These are phyloP conservation scores for Acanthamoeba divionensis DNA, from an alignment of 208 protist species.

Conservation along the genomic window DNA sequence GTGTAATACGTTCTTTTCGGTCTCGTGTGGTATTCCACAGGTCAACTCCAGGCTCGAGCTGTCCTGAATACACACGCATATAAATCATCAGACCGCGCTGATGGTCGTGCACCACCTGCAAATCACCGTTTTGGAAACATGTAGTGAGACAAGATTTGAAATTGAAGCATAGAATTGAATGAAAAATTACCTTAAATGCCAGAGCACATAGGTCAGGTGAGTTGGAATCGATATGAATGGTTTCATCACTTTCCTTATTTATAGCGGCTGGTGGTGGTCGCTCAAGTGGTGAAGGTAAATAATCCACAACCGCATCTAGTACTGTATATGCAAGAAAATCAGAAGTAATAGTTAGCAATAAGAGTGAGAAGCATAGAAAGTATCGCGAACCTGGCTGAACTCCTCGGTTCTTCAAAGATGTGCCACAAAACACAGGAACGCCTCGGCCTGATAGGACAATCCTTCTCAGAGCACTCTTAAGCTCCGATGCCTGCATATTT, in stretches of 20 bases:
- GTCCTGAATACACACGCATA: slow-evolving; percentile 89
- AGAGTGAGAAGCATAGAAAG: too few species aligned
- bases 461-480: slow-evolving; percentile 78
- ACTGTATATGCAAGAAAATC: slow-evolving; percentile 91
- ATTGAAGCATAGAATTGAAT: slow-evolving; percentile 57
- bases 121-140: background rate
- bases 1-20: slow-evolving; percentile 66
- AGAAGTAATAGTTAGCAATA: too few species aligned
- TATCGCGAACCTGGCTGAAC: slow-evolving; percentile 52
- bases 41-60: slow-evolving; percentile 76
- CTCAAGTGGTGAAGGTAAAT: slow-evolving; percentile 91
- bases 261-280: slow-evolving; percentile 61
- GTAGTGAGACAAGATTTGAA: background rate
- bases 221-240: background rate
- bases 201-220: slow-evolving; percentile 79
- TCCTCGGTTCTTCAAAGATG: slow-evolving; percentile 82
- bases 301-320: slow-evolving; percentile 86
- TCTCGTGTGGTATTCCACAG: slow-evolving; percentile 80
- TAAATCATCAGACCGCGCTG: slow-evolving; percentile 86
- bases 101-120: slow-evolving; percentile 72
- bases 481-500: slow-evolving; percentile 66
- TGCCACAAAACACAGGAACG: slow-evolving; percentile 87
- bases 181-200: slow-evolving; percentile 89
- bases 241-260: background rate
- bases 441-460: background rate